Evolutionary conservation across 179 eudicot species (phyloP).

Genomic region (Beta corolliflora): DNA sequence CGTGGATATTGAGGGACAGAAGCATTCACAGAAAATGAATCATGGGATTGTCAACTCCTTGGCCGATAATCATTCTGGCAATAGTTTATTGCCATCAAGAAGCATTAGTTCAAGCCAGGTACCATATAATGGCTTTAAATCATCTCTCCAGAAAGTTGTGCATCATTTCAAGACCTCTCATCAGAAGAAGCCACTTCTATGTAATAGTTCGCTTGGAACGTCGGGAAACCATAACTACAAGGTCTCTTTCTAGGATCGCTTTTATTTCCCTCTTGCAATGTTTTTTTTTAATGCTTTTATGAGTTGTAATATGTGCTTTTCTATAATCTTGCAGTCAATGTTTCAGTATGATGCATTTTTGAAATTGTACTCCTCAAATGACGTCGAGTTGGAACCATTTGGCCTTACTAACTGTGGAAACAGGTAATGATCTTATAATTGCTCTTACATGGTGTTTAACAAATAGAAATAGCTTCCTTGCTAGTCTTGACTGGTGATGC

Average conservation of each 20-base stretch:
- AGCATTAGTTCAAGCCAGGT: constrained; percentile 16
- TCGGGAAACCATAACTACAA: constrained; percentile 17
- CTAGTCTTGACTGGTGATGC: not conserved
- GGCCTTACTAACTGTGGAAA: constrained; percentile 91
- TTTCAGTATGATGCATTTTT: constrained; percentile 67
- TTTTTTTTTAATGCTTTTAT: not conserved
- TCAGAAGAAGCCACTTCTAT: constrained; percentile 28
- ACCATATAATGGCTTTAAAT: constrained; percentile 32
- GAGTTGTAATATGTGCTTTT: constrained; percentile 17
- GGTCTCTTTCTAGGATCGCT: constrained; percentile 14
- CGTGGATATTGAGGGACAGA: constrained; percentile 18
- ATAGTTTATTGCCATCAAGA: constrained; percentile 21
- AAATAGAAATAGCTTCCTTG: not conserved
- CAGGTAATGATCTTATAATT: constrained; percentile 47
- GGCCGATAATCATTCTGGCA: constrained; percentile 20
- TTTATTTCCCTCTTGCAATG: not conserved
- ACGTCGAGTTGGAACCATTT: constrained; percentile 69
- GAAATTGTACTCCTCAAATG: constrained; percentile 72
- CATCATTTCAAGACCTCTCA: constrained; percentile 33
- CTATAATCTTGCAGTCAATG: constrained; percentile 46
- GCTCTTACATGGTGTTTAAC: not conserved
- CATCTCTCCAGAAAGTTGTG: constrained; percentile 37
- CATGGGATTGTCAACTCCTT: constrained; percentile 12
- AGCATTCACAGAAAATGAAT: constrained; percentile 23
- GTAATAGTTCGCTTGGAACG: constrained; percentile 3